phyloP scores from a whole-genome alignment of 257 asterid species.

The Salvia rosmarinus region DNA sequence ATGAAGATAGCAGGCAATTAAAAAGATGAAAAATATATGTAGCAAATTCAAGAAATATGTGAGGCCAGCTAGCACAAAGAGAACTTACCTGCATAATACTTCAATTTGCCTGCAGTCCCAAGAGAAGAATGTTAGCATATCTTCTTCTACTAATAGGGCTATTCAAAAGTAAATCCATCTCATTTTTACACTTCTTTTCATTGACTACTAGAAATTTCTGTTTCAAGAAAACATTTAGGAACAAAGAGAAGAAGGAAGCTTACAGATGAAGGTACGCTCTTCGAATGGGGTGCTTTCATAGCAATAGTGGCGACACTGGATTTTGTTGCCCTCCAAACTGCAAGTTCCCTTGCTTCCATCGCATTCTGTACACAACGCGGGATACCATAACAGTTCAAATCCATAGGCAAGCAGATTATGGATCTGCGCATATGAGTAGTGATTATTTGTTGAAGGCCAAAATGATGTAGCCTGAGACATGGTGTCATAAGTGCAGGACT shows the following conservation, averaged over 20 bases:
- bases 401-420: slow-evolving; percentile 43
- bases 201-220: not conserved
- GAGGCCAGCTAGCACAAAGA: not conserved
- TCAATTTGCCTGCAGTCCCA: slow-evolving; percentile 52
- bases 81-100: slow-evolving; percentile 39
- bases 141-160: no score
- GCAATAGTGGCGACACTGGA: slow-evolving; percentile 40
- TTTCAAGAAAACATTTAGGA: not conserved
- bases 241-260: slow-evolving; percentile 12
- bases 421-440: slow-evolving; percentile 33
- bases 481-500: slow-evolving; percentile 49
- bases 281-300: slow-evolving; percentile 43
- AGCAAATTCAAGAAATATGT: not conserved
- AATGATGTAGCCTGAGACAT: slow-evolving; percentile 27
- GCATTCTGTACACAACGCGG: slow-evolving; percentile 35
- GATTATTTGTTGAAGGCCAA: not conserved
- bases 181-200: no score
- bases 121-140: slow-evolving; percentile 29
- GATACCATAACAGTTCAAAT: slow-evolving; percentile 37
- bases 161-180: no score
- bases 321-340: slow-evolving; percentile 25
- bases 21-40: not conserved
- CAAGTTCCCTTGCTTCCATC: slow-evolving; percentile 25
- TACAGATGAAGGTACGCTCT: slow-evolving; percentile 44
- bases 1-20: not conserved